Percentiles rank a stretch among this genome's conserved stretches.
Evolutionary conservation across 495 filamentous ascomycete genomes (phyloP).

Genomic region (Hyaloscypha finlandica): DNA sequence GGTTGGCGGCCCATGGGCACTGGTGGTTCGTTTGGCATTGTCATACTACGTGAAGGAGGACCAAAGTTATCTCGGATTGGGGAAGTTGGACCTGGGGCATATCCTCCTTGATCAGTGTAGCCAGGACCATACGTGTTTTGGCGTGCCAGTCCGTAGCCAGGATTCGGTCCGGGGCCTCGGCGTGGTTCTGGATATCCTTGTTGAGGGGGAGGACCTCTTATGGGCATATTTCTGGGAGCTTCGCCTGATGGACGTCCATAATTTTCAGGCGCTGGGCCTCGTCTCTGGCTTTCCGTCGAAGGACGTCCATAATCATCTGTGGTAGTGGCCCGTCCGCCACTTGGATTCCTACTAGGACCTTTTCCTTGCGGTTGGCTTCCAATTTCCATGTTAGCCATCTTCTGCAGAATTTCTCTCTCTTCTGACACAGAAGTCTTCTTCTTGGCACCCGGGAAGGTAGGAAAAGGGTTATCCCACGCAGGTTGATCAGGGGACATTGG

Average conservation of each 20-base stretch:
- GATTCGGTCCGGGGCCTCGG: constrained; percentile 30
- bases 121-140: constrained; percentile 30
- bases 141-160: constrained; percentile 37
- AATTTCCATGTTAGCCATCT: constrained; percentile 61
- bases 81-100: constrained; percentile 29
- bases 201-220: constrained; percentile 26
- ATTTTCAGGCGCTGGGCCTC: constrained; percentile 19
- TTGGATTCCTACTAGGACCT: constrained; percentile 15
- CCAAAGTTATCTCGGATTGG: constrained; percentile 27
- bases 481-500: constrained; percentile 49
- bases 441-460: constrained; percentile 58
- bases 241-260: constrained; percentile 29
- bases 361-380: constrained; percentile 38
- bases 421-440: constrained; percentile 48
- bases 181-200: constrained; percentile 32
- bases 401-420: constrained; percentile 49
- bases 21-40: constrained; percentile 30
- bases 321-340: constrained; percentile 5
- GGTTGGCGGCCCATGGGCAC: constrained; percentile 23
- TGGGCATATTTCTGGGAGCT: constrained; percentile 24
- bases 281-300: constrained; percentile 9
- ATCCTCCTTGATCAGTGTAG: constrained; percentile 29
- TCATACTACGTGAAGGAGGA: constrained; percentile 33
- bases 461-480: constrained; percentile 69
- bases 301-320: constrained; percentile 25